phyloP scores from a whole-genome alignment of 495 filamentous ascomycete genomes.

The Penicillium chermesinum region DNA sequence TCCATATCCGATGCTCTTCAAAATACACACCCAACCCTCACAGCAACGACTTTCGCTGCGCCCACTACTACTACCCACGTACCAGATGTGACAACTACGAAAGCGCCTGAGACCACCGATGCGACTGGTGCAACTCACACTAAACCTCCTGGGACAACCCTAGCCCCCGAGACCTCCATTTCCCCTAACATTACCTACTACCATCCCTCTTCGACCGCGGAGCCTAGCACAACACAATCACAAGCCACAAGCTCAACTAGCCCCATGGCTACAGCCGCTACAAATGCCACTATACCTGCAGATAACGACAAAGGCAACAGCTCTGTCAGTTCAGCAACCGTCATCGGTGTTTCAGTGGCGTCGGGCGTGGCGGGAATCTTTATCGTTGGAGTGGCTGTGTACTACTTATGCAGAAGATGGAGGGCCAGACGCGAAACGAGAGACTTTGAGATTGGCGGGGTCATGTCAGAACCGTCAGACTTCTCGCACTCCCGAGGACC shows the following conservation, averaged over 20 bases:
- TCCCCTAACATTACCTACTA: slow-evolving; percentile 2
- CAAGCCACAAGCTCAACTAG: slow-evolving; percentile 2
- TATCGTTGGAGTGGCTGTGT: slow-evolving; percentile 33
- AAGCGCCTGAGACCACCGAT: neutral
- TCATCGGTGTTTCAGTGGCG: slow-evolving; percentile 40
- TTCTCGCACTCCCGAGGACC: slow-evolving; percentile 21
- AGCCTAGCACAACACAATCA: neutral
- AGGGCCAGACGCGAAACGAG: slow-evolving; percentile 22
- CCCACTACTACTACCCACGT: slow-evolving; percentile 16
- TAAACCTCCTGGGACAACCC: neutral
- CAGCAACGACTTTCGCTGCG: slow-evolving; percentile 49
- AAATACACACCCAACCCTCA: slow-evolving; percentile 56
- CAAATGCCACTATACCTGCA: slow-evolving; percentile 11
- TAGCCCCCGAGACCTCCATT: neutral
- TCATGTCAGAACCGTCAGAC: slow-evolving; percentile 38
- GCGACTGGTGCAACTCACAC: slow-evolving; percentile 3
- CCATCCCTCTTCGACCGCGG: neutral
- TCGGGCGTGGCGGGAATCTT: slow-evolving; percentile 38
- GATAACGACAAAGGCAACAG: slow-evolving; percentile 9
- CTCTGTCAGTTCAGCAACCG: slow-evolving; percentile 27
- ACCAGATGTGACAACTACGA: slow-evolving; percentile 4
- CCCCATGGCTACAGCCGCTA: slow-evolving; percentile 7
- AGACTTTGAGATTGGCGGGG: slow-evolving; percentile 42
- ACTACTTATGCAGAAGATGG: slow-evolving; percentile 33
- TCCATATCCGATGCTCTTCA: slow-evolving; percentile 46